A percentile compares a stretch with the other conserved stretches of the same genome.
phyloP scores from a whole-genome alignment of 2,329 filamentous ascomycete species.

The Arthrobotrys entomopaga region DNA sequence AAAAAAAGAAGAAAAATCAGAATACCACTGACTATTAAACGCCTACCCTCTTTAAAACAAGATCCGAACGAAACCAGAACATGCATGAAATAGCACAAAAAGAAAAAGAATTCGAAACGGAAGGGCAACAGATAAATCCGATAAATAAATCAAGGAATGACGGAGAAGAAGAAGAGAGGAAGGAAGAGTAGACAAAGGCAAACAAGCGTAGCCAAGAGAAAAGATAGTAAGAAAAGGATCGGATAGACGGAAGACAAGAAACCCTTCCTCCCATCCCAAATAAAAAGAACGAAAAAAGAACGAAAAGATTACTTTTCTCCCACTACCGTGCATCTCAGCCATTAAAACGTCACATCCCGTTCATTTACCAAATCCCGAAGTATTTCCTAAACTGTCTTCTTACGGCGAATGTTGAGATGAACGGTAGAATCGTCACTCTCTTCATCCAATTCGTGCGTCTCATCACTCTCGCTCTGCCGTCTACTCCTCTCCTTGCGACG shows the following conservation, averaged over 20 bases:
- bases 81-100: no score
- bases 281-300: not conserved
- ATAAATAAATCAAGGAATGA: no score
- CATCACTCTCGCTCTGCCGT: constrained; percentile 55
- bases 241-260: constrained; percentile 18
- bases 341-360: constrained; percentile 48
- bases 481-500: constrained; percentile 65
- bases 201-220: constrained; percentile 10
- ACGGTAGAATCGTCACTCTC: constrained; percentile 60
- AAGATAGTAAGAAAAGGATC: not conserved
- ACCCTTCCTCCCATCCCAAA: not conserved
- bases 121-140: constrained; percentile 8
- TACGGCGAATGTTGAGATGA: constrained; percentile 53
- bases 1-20: not conserved
- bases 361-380: constrained; percentile 51
- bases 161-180: constrained; percentile 1
- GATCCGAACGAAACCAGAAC: constrained; percentile 1
- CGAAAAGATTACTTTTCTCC: not conserved
- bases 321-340: not conserved
- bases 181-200: not conserved
- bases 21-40: constrained; percentile 9
- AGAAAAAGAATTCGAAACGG: not conserved
- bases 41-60: constrained; percentile 10
- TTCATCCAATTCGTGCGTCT: constrained; percentile 55
- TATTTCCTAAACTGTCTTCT: constrained; percentile 54